Evolutionary conservation across 106 monocot species (phyloP).

Genomic region (Platanthera guangdongensis): DNA sequence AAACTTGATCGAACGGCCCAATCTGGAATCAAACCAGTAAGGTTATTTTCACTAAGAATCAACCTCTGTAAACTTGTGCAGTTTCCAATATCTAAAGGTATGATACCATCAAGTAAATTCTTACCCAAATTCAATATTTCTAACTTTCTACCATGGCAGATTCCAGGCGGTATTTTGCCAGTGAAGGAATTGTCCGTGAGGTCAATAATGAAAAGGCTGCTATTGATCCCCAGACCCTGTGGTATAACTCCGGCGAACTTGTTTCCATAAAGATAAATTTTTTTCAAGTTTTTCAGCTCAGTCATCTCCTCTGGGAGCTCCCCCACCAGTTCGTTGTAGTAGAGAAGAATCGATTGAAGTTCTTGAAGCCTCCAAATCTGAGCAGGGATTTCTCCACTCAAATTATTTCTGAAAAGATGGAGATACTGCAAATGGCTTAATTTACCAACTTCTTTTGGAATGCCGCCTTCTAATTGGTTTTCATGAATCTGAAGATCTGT

Average conservation of each 20-base stretch:
- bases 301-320: slow-evolving; percentile 42
- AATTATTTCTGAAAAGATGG: slow-evolving; percentile 39
- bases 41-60: slow-evolving; percentile 51
- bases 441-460: slow-evolving; percentile 54
- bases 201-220: slow-evolving; percentile 39
- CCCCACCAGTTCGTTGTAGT: slow-evolving; percentile 58
- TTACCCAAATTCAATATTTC: slow-evolving; percentile 34
- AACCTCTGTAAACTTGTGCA: slow-evolving; percentile 49
- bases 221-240: slow-evolving; percentile 44
- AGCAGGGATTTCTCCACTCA: slow-evolving; percentile 61
- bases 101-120: slow-evolving; percentile 52
- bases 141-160: slow-evolving; percentile 44
- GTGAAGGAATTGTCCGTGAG: slow-evolving; percentile 53
- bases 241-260: slow-evolving; percentile 64
- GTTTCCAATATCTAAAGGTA: slow-evolving; percentile 47
- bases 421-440: slow-evolving; percentile 38
- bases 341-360: slow-evolving; percentile 41
- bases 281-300: slow-evolving; percentile 44
- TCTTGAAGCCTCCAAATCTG: slow-evolving; percentile 53
- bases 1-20: slow-evolving; percentile 30
- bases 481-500: slow-evolving; percentile 27
- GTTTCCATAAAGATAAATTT: slow-evolving; percentile 57
- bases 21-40: slow-evolving; percentile 42
- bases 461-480: slow-evolving; percentile 54
- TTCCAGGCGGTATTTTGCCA: slow-evolving; percentile 55